phyloP scores from a whole-genome alignment of 2,329 filamentous ascomycete genomes.

The Leptographium radiaticola region DNA sequence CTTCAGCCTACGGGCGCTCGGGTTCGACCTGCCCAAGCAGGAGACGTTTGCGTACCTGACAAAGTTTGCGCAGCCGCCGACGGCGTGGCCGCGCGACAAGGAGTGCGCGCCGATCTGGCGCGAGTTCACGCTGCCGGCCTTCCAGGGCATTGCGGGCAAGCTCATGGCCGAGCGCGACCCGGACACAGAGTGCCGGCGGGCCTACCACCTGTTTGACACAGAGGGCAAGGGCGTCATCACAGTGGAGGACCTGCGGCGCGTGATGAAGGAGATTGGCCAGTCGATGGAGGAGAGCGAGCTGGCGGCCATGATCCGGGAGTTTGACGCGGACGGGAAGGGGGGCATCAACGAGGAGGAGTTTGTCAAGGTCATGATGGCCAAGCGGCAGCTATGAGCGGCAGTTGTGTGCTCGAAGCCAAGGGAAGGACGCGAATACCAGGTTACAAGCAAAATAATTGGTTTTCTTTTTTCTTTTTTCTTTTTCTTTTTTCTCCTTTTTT shows the following conservation, averaged over 20 bases:
- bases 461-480: not conserved
- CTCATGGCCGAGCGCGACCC: conserved; percentile 76
- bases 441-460: not conserved
- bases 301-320: conserved; percentile 93
- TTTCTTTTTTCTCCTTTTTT: not conserved
- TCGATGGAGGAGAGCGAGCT: conserved; percentile 88
- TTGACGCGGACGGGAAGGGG: conserved; percentile 88
- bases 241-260: conserved; percentile 72
- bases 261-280: conserved; percentile 85
- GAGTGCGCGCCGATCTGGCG: conserved; percentile 52
- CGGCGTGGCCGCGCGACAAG: conserved; percentile 40
- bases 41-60: conserved; percentile 75
- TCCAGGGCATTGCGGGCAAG: conserved; percentile 65
- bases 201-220: conserved; percentile 87
- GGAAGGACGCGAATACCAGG: not conserved
- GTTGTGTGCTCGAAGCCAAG: not conserved
- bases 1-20: conserved; percentile 88
- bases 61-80: conserved; percentile 62
- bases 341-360: conserved; percentile 60
- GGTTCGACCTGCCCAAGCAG: conserved; percentile 78
- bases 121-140: conserved; percentile 57
- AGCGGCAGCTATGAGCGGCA: conserved; percentile 12
- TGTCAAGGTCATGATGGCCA: conserved; percentile 44
- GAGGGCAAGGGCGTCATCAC: conserved; percentile 87
- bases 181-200: conserved; percentile 77